Evolutionary conservation across 176 grass and related monocot species (phyloP), one percentile per base, ranked within the genome.

Genomic region (Oryza coarctata): DNA sequence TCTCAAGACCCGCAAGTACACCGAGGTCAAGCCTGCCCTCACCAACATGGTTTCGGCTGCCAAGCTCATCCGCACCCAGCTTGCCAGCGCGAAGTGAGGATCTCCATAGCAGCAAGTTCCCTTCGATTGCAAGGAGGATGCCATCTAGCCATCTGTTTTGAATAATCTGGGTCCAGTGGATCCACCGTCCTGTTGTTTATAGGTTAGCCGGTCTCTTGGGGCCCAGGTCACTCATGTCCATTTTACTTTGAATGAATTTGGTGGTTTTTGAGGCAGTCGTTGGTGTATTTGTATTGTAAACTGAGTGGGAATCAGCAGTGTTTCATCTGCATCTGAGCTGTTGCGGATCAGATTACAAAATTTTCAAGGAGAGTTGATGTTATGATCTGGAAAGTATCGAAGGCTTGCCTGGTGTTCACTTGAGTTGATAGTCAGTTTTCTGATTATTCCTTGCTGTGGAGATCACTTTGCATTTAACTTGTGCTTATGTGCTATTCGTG

Each of bases 1-100:
- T 30, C 91, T 97, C 76, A 97, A 97, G 89, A 97, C 94, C 57
- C 94, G 94, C 64, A 97, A 97, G 81, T 97, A 97, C 12, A 17
- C 72, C 0, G 94, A 97, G 85, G 94, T 94, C 65, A 97, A 97
- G 49, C 89, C 94, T 0, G 94, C 91, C n/a, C 89, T 97, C 4
- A 90, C 89, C 81, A 92, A 94, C 87, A 88, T 97, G 94, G 94
- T 97, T 29, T 69, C 68, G 0, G 94, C 91, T 0, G 83, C 87
- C 70, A 97, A 94, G 94, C 82, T 92, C 71, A 88, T 94, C 86
- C 94, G 94, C 13, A 76, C 89, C 45, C 68, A 97, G 87, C 94
- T 94, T 2, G 87, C 94, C 58, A 55, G 77, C 18, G 39, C 89
- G 2, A 84, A 97, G 66, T 97, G 73, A 94, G 70, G n/a, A 3